phyloP scores from a whole-genome alignment of 2,329 filamentous ascomycete genomes.

The Grosmannia penicillata region DNA sequence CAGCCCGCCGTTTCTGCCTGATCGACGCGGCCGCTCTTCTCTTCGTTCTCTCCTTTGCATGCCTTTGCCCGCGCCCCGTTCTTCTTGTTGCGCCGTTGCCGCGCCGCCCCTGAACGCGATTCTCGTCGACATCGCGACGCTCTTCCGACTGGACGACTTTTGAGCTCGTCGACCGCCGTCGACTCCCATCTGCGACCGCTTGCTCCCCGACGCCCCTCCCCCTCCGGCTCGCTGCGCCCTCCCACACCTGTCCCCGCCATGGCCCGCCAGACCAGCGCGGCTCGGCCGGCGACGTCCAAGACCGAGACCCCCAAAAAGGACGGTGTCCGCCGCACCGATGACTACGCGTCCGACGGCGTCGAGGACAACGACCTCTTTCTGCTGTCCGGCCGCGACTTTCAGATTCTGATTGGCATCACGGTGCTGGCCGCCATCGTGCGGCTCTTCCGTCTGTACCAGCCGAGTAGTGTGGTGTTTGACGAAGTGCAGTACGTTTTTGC shows the following conservation, averaged over 20 bases:
- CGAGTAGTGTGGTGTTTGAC: conserved; percentile 92
- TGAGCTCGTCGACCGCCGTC: too few species aligned
- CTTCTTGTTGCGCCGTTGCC: too few species aligned
- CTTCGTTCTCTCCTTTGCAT: too few species aligned
- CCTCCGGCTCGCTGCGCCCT: too few species aligned
- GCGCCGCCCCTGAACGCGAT: too few species aligned
- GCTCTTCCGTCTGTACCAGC: conserved; percentile 91
- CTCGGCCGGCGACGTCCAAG: conserved; percentile 13
- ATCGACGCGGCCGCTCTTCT: too few species aligned
- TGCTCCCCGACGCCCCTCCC: not conserved
- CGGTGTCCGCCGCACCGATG: conserved; percentile 17
- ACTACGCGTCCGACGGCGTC: conserved; percentile 67
- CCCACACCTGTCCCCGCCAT: too few species aligned
- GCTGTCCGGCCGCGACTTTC: conserved; percentile 71
- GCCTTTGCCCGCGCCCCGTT: too few species aligned
- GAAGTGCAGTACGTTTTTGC: conserved; percentile 98
- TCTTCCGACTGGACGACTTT: too few species aligned
- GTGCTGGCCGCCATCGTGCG: conserved; percentile 65
- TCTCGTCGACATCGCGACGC: too few species aligned
- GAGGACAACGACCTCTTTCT: conserved; percentile 85
- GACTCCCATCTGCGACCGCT: too few species aligned
- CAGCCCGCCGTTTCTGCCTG: too few species aligned
- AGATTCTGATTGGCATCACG: conserved; percentile 58
- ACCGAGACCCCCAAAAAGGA: conserved; percentile 3
- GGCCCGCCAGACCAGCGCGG: not conserved